These are phyloP conservation scores for Gastrolobium villosum DNA, from an alignment of 306 rosid genomes.

Conservation along the genomic window DNA sequence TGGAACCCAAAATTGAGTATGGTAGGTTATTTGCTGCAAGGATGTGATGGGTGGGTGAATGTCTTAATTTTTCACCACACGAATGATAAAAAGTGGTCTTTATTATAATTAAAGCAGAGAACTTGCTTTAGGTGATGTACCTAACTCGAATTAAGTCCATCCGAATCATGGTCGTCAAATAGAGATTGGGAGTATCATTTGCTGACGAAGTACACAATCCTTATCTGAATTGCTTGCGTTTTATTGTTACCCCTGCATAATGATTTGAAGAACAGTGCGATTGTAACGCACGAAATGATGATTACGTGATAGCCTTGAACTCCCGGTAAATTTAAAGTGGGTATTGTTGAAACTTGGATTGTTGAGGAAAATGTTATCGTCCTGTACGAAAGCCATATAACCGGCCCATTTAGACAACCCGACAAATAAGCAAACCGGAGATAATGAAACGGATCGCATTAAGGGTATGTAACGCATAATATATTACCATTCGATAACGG, in stretches of 20 bases:
- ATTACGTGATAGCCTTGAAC: neutral
- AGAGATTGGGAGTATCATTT: conserved; percentile 1
- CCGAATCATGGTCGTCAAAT: conserved; percentile 32
- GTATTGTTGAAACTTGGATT: neutral
- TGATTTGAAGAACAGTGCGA: neutral
- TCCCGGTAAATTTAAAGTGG: neutral
- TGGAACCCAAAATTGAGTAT: neutral
- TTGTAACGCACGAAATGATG: neutral
- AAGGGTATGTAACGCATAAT: no score
- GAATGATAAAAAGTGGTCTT: conserved; percentile 37
- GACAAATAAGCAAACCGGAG: no score
- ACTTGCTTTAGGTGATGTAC: conserved; percentile 45
- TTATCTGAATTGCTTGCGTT: conserved; percentile 4
- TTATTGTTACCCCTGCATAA: neutral
- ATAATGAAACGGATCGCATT: no score
- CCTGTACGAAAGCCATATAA: no score
- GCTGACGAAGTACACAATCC: neutral
- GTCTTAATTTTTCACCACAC: conserved; percentile 40
- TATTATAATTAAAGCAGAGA: conserved; percentile 19
- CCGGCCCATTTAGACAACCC: no score
- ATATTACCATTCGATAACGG: no score
- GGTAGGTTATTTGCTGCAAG: conserved; percentile 45
- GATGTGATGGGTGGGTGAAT: conserved; percentile 54
- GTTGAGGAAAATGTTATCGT: no score
- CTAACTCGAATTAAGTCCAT: conserved; percentile 42